phyloP scores from a whole-genome alignment of 1,284 basidiomycete genomes.

The Ceratobasidium sp. region DNA sequence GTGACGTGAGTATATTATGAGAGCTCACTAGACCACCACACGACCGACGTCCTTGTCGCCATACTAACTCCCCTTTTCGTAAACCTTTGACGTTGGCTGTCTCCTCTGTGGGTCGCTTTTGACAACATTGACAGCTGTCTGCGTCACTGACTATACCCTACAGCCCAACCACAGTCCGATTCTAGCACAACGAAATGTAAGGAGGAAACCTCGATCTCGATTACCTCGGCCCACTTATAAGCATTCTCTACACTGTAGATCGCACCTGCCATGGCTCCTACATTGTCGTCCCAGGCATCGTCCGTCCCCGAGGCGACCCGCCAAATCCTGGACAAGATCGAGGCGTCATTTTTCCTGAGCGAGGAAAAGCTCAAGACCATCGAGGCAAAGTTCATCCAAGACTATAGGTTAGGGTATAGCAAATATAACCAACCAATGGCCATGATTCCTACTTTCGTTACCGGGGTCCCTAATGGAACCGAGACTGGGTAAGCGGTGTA shows the following conservation, averaged over 20 bases:
- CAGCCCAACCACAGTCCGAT: too few species aligned
- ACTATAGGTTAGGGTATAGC: constrained; percentile 73
- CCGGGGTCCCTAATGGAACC: constrained; percentile 85
- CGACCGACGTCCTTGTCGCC: constrained; percentile 9
- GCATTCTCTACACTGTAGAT: too few species aligned
- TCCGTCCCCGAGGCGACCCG: constrained; percentile 42
- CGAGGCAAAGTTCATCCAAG: constrained; percentile 78
- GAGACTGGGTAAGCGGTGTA: constrained; percentile 78
- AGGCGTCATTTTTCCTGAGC: constrained; percentile 71
- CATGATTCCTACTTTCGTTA: constrained; percentile 94
- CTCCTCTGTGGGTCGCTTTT: too few species aligned
- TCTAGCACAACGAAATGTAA: too few species aligned
- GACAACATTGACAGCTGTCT: too few species aligned
- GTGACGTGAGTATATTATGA: constrained; percentile 30
- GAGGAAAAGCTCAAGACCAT: constrained; percentile 69
- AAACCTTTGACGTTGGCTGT: too few species aligned
- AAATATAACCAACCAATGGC: constrained; percentile 81
- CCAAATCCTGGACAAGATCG: constrained; percentile 57
- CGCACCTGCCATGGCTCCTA: not conserved
- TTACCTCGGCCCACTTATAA: too few species aligned
- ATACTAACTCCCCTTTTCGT: not conserved
- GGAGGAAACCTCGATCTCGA: too few species aligned
- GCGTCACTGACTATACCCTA: too few species aligned
- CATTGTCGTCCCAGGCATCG: constrained; percentile 4
- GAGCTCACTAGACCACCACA: constrained; percentile 9